Evolutionary conservation across 1,139 yeast species (phyloP).

Genomic region (Pneumocystis murina): DNA sequence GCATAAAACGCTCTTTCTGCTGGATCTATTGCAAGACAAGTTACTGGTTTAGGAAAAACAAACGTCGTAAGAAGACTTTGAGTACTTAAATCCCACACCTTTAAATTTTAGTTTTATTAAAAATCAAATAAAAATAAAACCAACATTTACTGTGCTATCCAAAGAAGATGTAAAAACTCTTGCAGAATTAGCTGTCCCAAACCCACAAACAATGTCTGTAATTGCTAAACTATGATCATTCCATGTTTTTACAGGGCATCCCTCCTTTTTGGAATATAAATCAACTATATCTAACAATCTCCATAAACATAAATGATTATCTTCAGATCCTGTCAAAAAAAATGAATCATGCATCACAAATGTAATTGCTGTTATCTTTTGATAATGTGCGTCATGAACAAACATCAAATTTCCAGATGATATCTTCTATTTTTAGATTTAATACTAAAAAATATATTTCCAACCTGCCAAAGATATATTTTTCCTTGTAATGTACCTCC

Average conservation of each 20-base stretch:
- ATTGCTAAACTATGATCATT: constrained; percentile 68
- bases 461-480: constrained; percentile 58
- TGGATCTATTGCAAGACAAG: constrained; percentile 57
- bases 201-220: constrained; percentile 42
- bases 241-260: constrained; percentile 35
- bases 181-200: constrained; percentile 43
- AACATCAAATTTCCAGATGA: constrained; percentile 59
- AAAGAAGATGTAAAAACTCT: constrained; percentile 54
- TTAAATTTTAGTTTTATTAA: not conserved
- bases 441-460: not conserved
- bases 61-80: constrained; percentile 48
- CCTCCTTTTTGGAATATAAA: constrained; percentile 22
- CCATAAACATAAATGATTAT: constrained; percentile 71
- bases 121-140: constrained; percentile 16
- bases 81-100: constrained; percentile 22
- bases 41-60: constrained; percentile 45
- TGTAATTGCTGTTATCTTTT: constrained; percentile 44
- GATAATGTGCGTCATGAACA: constrained; percentile 77
- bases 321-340: constrained; percentile 63
- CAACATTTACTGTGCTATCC: constrained; percentile 55
- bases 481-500: constrained; percentile 60
- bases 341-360: constrained; percentile 54
- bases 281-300: constrained; percentile 45
- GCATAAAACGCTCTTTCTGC: constrained; percentile 62
- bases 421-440: constrained; percentile 25